These are phyloP conservation scores for Balansia obtecta DNA, from an alignment of 2,329 filamentous ascomycete species.

Conservation along the genomic window DNA sequence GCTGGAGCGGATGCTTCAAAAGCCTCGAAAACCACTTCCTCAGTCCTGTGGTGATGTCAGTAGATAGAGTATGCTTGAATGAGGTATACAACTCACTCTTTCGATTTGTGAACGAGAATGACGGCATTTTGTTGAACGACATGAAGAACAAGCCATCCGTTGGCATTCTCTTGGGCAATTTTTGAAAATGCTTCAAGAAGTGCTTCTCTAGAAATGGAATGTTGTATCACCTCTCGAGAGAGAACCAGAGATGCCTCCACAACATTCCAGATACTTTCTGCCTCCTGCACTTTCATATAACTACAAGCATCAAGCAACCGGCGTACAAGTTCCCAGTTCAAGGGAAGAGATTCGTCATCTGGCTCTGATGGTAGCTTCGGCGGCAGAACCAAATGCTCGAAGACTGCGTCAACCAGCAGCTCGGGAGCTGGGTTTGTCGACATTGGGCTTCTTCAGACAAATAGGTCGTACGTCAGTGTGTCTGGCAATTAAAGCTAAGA, in stretches of 20 bases:
- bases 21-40: slow-evolving; percentile 31
- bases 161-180: neutral
- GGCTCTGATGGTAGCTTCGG: slow-evolving; percentile 7
- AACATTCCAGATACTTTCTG: neutral
- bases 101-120: slow-evolving; percentile 13
- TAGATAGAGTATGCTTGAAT: neutral
- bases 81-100: neutral
- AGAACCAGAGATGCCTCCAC: slow-evolving; percentile 1
- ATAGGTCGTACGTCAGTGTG: no score
- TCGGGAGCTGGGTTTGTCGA: neutral
- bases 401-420: slow-evolving; percentile 6
- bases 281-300: slow-evolving; percentile 3
- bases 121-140: slow-evolving; percentile 20
- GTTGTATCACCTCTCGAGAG: neutral
- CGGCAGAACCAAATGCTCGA: slow-evolving; percentile 15
- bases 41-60: slow-evolving; percentile 6
- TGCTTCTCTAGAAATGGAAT: neutral
- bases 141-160: slow-evolving; percentile 5
- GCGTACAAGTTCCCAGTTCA: slow-evolving; percentile 5
- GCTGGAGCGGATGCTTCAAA: slow-evolving; percentile 47
- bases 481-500: neutral
- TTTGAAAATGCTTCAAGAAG: neutral
- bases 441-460: neutral
- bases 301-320: slow-evolving; percentile 3
- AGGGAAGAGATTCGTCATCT: slow-evolving; percentile 4